These are phyloP conservation scores for Plasmopara muralis DNA, from an alignment of 352 stramenopile genomes.

Conservation along the genomic window DNA sequence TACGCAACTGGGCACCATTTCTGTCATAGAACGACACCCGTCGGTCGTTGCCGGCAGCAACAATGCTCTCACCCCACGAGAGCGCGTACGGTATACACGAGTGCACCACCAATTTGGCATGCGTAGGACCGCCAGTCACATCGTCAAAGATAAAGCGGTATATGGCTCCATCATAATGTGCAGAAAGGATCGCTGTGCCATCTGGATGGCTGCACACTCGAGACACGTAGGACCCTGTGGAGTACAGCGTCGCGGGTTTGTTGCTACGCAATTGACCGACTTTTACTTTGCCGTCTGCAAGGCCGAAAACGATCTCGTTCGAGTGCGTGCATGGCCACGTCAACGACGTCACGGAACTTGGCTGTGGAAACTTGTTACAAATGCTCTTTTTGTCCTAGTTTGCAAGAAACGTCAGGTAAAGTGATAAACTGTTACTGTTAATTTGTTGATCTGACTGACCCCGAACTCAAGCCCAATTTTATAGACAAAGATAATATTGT, in stretches of 20 bases:
- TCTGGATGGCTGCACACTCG: slow-evolving; percentile 82
- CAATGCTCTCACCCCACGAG: slow-evolving; percentile 86
- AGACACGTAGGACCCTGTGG: slow-evolving; percentile 76
- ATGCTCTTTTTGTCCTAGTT: slow-evolving; percentile 91
- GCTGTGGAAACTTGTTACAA: slow-evolving; percentile 92
- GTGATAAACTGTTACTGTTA: not conserved
- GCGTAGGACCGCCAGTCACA: slow-evolving; percentile 61
- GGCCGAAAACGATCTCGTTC: slow-evolving; percentile 92
- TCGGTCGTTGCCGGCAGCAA: slow-evolving; percentile 88
- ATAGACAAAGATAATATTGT: slow-evolving; percentile 97
- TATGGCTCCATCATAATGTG: slow-evolving; percentile 89
- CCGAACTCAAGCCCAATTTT: slow-evolving; percentile 90
- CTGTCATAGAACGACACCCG: slow-evolving; percentile 90
- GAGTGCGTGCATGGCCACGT: slow-evolving; percentile 87
- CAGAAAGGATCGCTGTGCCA: slow-evolving; percentile 83
- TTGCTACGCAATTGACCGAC: slow-evolving; percentile 90
- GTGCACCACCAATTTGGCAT: slow-evolving; percentile 86
- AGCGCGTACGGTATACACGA: slow-evolving; percentile 87
- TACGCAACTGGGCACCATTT: slow-evolving; percentile 72
- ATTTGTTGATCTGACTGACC: slow-evolving; percentile 6
- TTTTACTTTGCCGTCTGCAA: slow-evolving; percentile 92
- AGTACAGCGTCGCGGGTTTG: slow-evolving; percentile 88
- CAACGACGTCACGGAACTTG: slow-evolving; percentile 78
- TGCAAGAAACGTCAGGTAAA: not conserved
- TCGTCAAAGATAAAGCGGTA: slow-evolving; percentile 92